Evolutionary conservation across 192 early-diverging fungal genomes (phyloP), one percentile per base, ranked within the genome.

Genomic region (Backusella tarrabulga): DNA sequence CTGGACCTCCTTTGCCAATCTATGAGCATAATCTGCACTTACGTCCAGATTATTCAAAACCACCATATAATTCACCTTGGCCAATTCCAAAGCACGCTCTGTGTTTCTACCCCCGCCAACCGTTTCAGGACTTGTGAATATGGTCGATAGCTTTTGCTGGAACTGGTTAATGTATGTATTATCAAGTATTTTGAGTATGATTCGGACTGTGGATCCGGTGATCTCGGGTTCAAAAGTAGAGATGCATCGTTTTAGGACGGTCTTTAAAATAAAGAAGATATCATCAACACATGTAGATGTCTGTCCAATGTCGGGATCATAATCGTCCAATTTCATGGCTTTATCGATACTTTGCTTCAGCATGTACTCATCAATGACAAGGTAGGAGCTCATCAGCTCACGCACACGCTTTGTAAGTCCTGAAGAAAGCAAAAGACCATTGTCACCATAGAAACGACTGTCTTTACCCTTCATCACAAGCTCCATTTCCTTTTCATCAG

Each of bases 261-360:
- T 93, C 73, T 93, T 93, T 26, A 95, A 81, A 46, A 99, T 93
- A 81, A 94, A 99, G 80, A 98, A 98, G 8, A 97, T 89, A 76
- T 99, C 98, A 54, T 96, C 98, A 11, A 98, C 97, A 75, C 93
- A 90, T 7, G 86, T 88, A 19, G 89, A 91, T 0, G 88, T 72
- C 14, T 40, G 42, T 4, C 23, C 21, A 17, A 75, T 72, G 5
- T 70, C 81, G 35, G 74, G 52, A 60, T 92, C 89, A 21, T 88
- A 85, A 44, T 88, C 81, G 42, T 95, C 92, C 41, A 95, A 84
- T 23, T 76, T 83, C 85, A 95, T 88, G 1, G 93, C 93, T 88
- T 94, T 95, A 67, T 94, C 91, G 8, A 96, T 87, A 63, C 88
- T 89, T 36, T 88, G 83, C 6, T 89, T 86, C 54, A 95, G 81